phyloP scores from a whole-genome alignment of 2,329 filamentous ascomycete genomes.

The Aspergillus hortae region DNA sequence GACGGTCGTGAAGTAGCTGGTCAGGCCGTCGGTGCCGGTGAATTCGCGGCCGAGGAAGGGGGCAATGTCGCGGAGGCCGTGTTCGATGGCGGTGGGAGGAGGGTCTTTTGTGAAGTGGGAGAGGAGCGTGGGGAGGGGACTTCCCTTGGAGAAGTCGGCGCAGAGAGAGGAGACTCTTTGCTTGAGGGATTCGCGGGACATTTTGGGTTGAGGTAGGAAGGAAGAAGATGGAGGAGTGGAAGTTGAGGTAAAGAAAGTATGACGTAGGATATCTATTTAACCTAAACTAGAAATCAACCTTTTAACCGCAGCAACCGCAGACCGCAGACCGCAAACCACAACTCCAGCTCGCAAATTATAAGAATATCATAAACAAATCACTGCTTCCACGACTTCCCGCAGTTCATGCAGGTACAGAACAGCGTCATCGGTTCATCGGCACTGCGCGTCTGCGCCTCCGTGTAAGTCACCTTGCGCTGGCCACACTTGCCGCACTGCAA shows the following conservation, averaged over 20 bases:
- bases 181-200: conserved; percentile 17
- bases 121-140: conserved; percentile 24
- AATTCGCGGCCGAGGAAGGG: conserved; percentile 44
- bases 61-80: conserved; percentile 38
- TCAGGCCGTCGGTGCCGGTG: conserved; percentile 31
- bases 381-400: conserved; percentile 47
- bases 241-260: neutral
- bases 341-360: neutral
- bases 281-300: conserved; percentile 4
- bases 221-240: neutral
- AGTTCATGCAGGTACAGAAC: conserved; percentile 48
- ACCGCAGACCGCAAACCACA: neutral
- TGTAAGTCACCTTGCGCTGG: conserved; percentile 92
- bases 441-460: conserved; percentile 89
- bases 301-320: neutral
- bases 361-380: conserved; percentile 18
- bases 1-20: conserved; percentile 36
- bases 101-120: conserved; percentile 32
- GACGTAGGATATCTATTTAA: neutral
- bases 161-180: conserved; percentile 26
- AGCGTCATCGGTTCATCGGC: conserved; percentile 78
- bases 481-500: conserved; percentile 90
- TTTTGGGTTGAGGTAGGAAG: conserved; percentile 2
- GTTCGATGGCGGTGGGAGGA: conserved; percentile 29
- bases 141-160: conserved; percentile 26